Base-by-base conservation (phyloP, 164 flowering plant genomes). In the Piper betle region DNA sequence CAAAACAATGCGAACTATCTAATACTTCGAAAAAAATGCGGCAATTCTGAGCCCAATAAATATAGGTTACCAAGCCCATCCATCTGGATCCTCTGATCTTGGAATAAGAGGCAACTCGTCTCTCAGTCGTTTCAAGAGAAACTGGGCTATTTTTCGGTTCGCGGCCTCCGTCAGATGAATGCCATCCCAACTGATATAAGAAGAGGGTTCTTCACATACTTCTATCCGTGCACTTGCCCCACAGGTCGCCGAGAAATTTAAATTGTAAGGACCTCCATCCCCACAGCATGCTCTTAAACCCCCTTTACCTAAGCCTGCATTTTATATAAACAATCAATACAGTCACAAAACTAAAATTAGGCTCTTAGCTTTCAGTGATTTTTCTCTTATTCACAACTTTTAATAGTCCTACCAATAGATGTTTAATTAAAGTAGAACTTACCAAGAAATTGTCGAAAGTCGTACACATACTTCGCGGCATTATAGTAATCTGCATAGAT, bases 401-500 rank as follows among this genome's bases (percentile, higher is more conserved):
- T n/a, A n/a, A n/a, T n/a, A 13, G n/a, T 6, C 17, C 7, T 6
- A 7, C 9, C 9, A 46, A 55, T 17, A 7, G 19, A 20, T 17
- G 7, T 13, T 3, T n/a, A n/a, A n/a, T n/a, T n/a, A n/a, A n/a
- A n/a, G n/a, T n/a, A n/a, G n/a, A n/a, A 41, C 59, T 5, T 52
- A 80, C 84, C 81, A 43, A 59, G 71, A 55, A 42, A 7, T 5
- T 11, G 2, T 2, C 80, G 81, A 39, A 64, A 60, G 0, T 2
- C 46, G 43, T 53, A 70, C 0, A 78, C 38, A 4, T 33, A 60
- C 80, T 76, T 68, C 3, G 76, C 70, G n/a, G 76, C 75, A 62
- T 73, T 73, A 72, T 78, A 78, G 52, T 76, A 74, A 64, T 81
- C 84, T 4, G 77, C 82, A 55, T 76, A 81, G 60, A 78, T 71